phyloP scores from a whole-genome alignment of 768 basidiomycete species.

The Cyclocybe aegerita region DNA sequence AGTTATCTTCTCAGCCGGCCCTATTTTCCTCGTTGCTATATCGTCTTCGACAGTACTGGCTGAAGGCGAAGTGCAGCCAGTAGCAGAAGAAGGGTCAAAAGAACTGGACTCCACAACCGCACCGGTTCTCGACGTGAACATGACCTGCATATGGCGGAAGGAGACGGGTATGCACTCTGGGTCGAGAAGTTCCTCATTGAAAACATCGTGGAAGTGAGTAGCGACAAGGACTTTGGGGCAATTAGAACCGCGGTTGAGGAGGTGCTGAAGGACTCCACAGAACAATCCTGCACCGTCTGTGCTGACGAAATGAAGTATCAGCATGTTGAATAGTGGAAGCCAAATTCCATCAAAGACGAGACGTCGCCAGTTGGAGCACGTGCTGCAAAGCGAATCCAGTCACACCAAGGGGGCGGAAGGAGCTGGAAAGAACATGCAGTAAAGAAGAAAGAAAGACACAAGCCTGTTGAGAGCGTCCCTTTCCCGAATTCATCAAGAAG shows the following conservation, averaged over 20 bases:
- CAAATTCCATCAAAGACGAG: neutral
- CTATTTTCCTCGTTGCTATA: slow-evolving; percentile 5
- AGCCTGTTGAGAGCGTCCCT: slow-evolving; percentile 82
- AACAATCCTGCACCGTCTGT: slow-evolving; percentile 92
- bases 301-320: neutral
- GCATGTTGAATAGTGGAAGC: neutral
- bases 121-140: slow-evolving; percentile 63
- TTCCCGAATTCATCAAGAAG: slow-evolving; percentile 97
- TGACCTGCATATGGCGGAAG: slow-evolving; percentile 88
- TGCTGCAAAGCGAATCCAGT: neutral
- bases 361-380: neutral
- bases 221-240: slow-evolving; percentile 85
- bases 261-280: slow-evolving; percentile 78
- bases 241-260: slow-evolving; percentile 61
- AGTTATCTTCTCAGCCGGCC: slow-evolving; percentile 68
- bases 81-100: slow-evolving; percentile 11
- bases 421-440: neutral
- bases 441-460: slow-evolving; percentile 28
- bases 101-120: slow-evolving; percentile 26
- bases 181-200: slow-evolving; percentile 65
- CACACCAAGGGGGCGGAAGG: neutral
- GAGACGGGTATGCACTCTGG: slow-evolving; percentile 54
- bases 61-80: slow-evolving; percentile 15
- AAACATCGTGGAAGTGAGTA: slow-evolving; percentile 94
- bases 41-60: slow-evolving; percentile 14